Conservation (phyloP, 1,284 basidiomycete genomes). For the Ganoderma sinense region DNA sequence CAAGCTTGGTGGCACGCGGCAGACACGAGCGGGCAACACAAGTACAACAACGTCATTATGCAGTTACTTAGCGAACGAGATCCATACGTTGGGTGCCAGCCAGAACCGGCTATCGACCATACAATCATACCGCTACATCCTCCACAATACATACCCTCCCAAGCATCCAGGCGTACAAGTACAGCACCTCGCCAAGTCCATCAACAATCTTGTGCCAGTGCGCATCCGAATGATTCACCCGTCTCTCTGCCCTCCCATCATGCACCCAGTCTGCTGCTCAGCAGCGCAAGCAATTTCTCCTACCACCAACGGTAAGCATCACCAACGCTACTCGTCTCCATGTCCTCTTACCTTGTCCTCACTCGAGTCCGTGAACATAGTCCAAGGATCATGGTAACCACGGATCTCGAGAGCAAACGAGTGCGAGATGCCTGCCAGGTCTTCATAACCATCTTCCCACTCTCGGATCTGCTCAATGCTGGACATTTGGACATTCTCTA, state of each 20-base stretch:
- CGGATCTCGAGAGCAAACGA: slow-evolving; percentile 74
- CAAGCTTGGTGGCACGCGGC: background rate
- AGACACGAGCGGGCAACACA: background rate
- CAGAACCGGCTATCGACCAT: slow-evolving; percentile 2
- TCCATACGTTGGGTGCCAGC: background rate
- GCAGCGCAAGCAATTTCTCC: slow-evolving; percentile 37
- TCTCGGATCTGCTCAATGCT: slow-evolving; percentile 61
- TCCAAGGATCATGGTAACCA: slow-evolving; percentile 56
- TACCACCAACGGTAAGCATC: slow-evolving; percentile 14
- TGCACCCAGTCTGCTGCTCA: slow-evolving; percentile 28
- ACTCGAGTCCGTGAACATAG: slow-evolving; percentile 70
- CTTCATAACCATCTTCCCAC: slow-evolving; percentile 78
- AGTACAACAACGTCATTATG: background rate
- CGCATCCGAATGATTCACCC: background rate
- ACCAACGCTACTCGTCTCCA: background rate
- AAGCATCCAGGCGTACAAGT: background rate
- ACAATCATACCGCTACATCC: slow-evolving; percentile 12
- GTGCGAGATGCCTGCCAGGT: slow-evolving; percentile 71
- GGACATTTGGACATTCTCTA: slow-evolving; percentile 59
- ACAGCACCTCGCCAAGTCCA: background rate
- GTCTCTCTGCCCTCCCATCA: slow-evolving; percentile 4
- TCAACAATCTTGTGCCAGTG: no score
- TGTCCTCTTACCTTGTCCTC: slow-evolving; percentile 64
- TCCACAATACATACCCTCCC: background rate
- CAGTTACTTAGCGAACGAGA: background rate